phyloP scores from a whole-genome alignment of 108 stramenopile species.

The Aurantiochytrium sp. region DNA sequence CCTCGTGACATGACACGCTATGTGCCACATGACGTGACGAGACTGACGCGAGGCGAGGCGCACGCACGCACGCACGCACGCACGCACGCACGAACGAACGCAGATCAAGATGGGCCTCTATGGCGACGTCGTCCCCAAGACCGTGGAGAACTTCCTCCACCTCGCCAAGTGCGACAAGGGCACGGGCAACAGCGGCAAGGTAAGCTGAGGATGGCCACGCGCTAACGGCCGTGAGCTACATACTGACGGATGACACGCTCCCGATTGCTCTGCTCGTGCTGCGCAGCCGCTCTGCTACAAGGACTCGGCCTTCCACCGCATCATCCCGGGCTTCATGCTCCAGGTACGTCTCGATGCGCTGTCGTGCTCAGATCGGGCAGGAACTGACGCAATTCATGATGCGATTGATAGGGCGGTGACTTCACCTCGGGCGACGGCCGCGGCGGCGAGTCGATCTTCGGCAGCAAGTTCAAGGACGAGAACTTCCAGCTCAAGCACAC shows the following conservation, averaged over 20 bases:
- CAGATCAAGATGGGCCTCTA: constrained; percentile 80
- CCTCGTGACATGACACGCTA: too few relatives aligned
- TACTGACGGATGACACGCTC: too few relatives aligned
- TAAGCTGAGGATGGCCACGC: too few relatives aligned
- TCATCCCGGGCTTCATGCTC: constrained; percentile 89
- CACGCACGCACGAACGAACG: too few relatives aligned
- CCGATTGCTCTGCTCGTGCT: neutral
- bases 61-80: too few relatives aligned
- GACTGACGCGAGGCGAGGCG: too few relatives aligned
- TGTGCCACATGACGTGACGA: too few relatives aligned
- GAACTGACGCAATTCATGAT: too few relatives aligned
- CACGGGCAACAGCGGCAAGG: constrained; percentile 58
- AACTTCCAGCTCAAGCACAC: constrained; percentile 87
- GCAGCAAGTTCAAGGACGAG: constrained; percentile 82
- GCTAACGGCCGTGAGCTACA: too few relatives aligned
- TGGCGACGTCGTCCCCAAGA: constrained; percentile 84
- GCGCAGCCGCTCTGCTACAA: constrained; percentile 56
- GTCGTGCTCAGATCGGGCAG: too few relatives aligned
- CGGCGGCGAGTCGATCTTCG: constrained; percentile 82
- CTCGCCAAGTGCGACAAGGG: constrained; percentile 72
- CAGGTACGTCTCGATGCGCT: constrained; percentile 72
- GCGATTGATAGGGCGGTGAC: constrained; percentile 81
- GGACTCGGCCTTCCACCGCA: constrained; percentile 80
- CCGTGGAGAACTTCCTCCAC: constrained; percentile 85
- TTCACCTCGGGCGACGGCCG: constrained; percentile 70